phyloP scores from a whole-genome alignment of 352 stramenopile genomes.

The Phytophthora melonis region DNA sequence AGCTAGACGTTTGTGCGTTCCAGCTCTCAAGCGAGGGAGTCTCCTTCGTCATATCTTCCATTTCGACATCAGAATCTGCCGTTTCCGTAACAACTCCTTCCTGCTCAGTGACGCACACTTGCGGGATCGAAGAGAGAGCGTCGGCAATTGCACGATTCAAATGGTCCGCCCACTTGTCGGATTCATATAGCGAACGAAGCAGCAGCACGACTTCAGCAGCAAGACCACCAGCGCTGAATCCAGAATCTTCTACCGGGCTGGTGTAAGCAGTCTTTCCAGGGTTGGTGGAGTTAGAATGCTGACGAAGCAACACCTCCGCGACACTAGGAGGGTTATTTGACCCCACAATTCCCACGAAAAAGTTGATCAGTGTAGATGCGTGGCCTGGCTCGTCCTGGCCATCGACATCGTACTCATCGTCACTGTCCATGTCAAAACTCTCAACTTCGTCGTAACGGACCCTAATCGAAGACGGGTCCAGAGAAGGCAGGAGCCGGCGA shows the following conservation, averaged over 20 bases:
- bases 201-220: slow-evolving; percentile 84
- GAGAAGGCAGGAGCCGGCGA: slow-evolving; percentile 74
- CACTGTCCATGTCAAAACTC: slow-evolving; percentile 83
- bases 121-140: slow-evolving; percentile 61
- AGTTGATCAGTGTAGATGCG: slow-evolving; percentile 73
- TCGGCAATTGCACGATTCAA: slow-evolving; percentile 71
- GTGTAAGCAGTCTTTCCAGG: slow-evolving; percentile 3
- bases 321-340: slow-evolving; percentile 77
- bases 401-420: slow-evolving; percentile 81
- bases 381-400: slow-evolving; percentile 59
- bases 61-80: slow-evolving; percentile 81
- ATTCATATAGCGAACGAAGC: slow-evolving; percentile 83
- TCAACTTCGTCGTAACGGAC: slow-evolving; percentile 75
- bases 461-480: slow-evolving; percentile 72
- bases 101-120: slow-evolving; percentile 51
- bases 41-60: slow-evolving; percentile 82
- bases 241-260: slow-evolving; percentile 24
- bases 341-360: slow-evolving; percentile 82
- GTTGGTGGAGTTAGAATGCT: slow-evolving; percentile 21
- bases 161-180: slow-evolving; percentile 73
- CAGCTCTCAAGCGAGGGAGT: slow-evolving; percentile 63
- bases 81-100: slow-evolving; percentile 19
- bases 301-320: slow-evolving; percentile 61
- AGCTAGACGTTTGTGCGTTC: slow-evolving; percentile 56
- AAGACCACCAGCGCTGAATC: slow-evolving; percentile 53